Percentiles rank a stretch among this genome's conserved stretches.
These are phyloP conservation scores for Claviceps maximensis DNA, from an alignment of 2,329 filamentous ascomycete genomes.

Conservation along the genomic window DNA sequence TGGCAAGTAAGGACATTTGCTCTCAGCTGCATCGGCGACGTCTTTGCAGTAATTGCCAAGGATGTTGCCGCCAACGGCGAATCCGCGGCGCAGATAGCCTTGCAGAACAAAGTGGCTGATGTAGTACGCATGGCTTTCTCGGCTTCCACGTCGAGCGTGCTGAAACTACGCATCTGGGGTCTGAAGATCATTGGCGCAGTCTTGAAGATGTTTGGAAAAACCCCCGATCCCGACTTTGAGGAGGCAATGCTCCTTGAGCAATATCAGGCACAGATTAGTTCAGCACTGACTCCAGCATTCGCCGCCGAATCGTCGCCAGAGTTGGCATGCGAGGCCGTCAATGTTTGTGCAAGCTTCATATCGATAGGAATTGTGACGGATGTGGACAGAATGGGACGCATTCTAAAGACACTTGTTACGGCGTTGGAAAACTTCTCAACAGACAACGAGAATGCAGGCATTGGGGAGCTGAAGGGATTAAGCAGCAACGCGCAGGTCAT, in stretches of 20 bases:
- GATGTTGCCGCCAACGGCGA: constrained; percentile 67
- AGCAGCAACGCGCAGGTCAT: constrained; percentile 96
- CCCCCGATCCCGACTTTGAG: constrained; percentile 92
- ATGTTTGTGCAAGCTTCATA: constrained; percentile 96
- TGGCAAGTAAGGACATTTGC: constrained; percentile 96
- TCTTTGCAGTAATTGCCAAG: constrained; percentile 66
- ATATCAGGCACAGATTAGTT: constrained; percentile 97
- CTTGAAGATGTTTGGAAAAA: constrained; percentile 90
- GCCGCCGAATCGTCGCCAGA: constrained; percentile 92
- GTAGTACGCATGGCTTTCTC: constrained; percentile 96
- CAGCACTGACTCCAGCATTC: constrained; percentile 89
- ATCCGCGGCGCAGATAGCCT: constrained; percentile 59
- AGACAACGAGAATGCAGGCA: constrained; percentile 68
- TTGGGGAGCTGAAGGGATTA: constrained; percentile 83
- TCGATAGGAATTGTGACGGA: constrained; percentile 95
- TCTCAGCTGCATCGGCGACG: constrained; percentile 74
- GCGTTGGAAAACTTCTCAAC: constrained; percentile 85
- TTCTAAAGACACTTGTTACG: constrained; percentile 81
- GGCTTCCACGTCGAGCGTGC: constrained; percentile 83
- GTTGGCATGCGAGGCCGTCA: constrained; percentile 87
- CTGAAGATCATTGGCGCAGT: constrained; percentile 89
- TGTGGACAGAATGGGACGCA: constrained; percentile 96
- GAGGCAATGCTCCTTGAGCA: constrained; percentile 93
- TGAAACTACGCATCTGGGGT: constrained; percentile 81
- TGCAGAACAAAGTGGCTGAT: constrained; percentile 78